A percentile compares a stretch with the other conserved stretches of the same genome.
phyloP scores from a whole-genome alignment of 1,284 basidiomycete genomes.

The Tranzscheliella williamsii region DNA sequence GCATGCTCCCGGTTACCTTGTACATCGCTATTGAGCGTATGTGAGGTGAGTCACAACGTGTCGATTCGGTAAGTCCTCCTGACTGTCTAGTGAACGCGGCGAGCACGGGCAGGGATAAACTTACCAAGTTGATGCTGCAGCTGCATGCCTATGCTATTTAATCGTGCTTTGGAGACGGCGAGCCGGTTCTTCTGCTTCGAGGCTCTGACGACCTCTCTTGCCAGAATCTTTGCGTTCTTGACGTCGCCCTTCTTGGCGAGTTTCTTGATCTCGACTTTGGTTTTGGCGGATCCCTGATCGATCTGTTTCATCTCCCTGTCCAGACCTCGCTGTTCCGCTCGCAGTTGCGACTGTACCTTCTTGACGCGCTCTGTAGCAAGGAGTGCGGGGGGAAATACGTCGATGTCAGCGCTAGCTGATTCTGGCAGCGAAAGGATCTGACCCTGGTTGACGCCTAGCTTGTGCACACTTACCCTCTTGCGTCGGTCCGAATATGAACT shows the following conservation, averaged over 20 bases:
- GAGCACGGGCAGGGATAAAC: slow-evolving; percentile 35
- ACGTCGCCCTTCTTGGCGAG: slow-evolving; percentile 88
- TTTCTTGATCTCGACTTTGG: slow-evolving; percentile 80
- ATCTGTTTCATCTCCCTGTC: slow-evolving; percentile 67
- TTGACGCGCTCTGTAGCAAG: slow-evolving; percentile 50
- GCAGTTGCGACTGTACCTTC: slow-evolving; percentile 50
- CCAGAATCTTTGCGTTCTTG: slow-evolving; percentile 87
- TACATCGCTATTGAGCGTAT: slow-evolving; percentile 75
- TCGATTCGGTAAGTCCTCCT: too few species aligned
- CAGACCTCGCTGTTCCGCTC: slow-evolving; percentile 52
- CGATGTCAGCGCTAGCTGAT: too few species aligned
- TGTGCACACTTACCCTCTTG: slow-evolving; percentile 72
- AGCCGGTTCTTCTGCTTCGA: slow-evolving; percentile 92
- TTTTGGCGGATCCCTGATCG: slow-evolving; percentile 80
- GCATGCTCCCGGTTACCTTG: slow-evolving; percentile 93
- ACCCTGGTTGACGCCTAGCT: too few species aligned
- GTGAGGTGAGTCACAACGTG: too few species aligned
- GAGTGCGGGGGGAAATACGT: too few species aligned
- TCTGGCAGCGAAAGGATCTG: too few species aligned
- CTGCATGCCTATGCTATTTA: slow-evolving; percentile 89
- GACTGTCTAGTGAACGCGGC: neutral
- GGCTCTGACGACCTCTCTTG: slow-evolving; percentile 89
- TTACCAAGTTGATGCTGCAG: slow-evolving; percentile 89
- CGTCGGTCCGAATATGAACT: slow-evolving; percentile 88
- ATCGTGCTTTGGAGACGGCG: slow-evolving; percentile 85